These are phyloP conservation scores for Fulvia fulva DNA, from an alignment of 2,329 filamentous ascomycete genomes.

Conservation along the genomic window DNA sequence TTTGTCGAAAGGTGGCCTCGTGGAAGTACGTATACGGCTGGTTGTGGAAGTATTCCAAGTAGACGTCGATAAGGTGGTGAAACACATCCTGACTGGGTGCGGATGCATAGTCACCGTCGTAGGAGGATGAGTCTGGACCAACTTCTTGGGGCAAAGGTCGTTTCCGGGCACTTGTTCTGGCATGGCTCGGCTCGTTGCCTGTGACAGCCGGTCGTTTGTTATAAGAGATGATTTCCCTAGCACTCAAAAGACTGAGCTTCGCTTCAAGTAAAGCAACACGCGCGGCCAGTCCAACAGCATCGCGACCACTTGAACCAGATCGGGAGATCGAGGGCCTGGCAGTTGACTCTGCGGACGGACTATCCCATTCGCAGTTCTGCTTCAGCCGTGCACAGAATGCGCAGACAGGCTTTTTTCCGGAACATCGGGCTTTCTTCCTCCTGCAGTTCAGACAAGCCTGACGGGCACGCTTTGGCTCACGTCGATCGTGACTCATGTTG, in stretches of 20 bases:
- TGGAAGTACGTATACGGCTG: conserved; percentile 9
- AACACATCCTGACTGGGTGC: neutral
- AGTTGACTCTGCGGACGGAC: neutral
- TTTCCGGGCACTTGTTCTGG: neutral
- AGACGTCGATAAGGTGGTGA: conserved; percentile 4
- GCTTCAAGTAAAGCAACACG: conserved; percentile 9
- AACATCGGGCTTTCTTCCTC: conserved; percentile 9
- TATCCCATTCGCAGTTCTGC: conserved; percentile 8
- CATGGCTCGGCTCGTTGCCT: neutral
- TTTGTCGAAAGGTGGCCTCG: conserved; percentile 2
- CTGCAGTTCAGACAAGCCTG: conserved; percentile 11
- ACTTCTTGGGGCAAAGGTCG: neutral
- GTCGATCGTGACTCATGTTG: conserved; percentile 3
- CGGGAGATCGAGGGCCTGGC: neutral
- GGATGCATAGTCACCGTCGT: neutral
- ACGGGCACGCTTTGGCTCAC: conserved; percentile 6
- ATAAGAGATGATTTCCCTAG: neutral
- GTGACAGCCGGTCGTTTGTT: neutral
- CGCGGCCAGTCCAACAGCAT: conserved; percentile 4
- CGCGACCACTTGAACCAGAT: neutral
- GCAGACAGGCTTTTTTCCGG: conserved; percentile 5
- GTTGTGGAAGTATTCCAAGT: conserved; percentile 9
- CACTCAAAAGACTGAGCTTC: conserved; percentile 2
- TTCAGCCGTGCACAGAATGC: conserved; percentile 9
- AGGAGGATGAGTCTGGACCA: neutral